Percentiles rank a stretch among this genome's conserved stretches.
Conservation (phyloP, 2,329 filamentous ascomycete genomes). For the Fusarium sp. region DNA sequence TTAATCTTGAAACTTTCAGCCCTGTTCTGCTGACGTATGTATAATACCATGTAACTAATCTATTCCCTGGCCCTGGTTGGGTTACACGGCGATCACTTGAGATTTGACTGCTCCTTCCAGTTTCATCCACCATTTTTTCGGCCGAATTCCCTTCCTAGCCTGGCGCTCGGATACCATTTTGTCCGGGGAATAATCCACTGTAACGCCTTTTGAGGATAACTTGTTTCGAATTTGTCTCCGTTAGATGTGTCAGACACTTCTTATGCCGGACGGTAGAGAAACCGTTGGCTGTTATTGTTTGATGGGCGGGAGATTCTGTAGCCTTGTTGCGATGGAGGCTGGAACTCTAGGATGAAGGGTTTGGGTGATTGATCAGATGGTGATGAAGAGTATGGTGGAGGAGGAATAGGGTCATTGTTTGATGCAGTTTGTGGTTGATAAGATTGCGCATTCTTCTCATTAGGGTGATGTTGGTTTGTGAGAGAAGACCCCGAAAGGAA, state of each 20-base stretch:
- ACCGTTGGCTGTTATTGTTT: constrained; percentile 1
- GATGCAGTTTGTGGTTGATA: constrained; percentile 6
- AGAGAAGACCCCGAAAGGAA: constrained; percentile 7
- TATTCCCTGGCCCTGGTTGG: neutral
- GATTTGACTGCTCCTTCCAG: constrained; percentile 21
- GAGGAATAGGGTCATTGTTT: neutral
- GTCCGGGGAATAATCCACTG: constrained; percentile 1
- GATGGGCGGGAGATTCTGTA: constrained; percentile 1
- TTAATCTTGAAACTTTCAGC: constrained; percentile 17
- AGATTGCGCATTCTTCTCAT: constrained; percentile 5
- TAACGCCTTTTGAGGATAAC: neutral
- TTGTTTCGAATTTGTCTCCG: neutral
- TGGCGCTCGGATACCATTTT: neutral
- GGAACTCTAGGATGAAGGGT: constrained; percentile 19
- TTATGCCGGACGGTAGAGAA: constrained; percentile 10
- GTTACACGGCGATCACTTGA: constrained; percentile 22
- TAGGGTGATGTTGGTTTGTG: neutral
- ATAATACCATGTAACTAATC: constrained; percentile 1
- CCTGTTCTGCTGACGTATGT: constrained; percentile 20
- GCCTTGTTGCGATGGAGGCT: constrained; percentile 16
- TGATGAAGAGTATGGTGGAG: constrained; percentile 9
- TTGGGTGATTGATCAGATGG: constrained; percentile 3
- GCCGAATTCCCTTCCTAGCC: neutral
- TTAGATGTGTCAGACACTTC: neutral
- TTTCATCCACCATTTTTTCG: constrained; percentile 19